Evolutionary conservation across 495 filamentous ascomycete species (phyloP), one percentile per base, ranked within the genome.

Genomic region (Penicillium pancosmium): DNA sequence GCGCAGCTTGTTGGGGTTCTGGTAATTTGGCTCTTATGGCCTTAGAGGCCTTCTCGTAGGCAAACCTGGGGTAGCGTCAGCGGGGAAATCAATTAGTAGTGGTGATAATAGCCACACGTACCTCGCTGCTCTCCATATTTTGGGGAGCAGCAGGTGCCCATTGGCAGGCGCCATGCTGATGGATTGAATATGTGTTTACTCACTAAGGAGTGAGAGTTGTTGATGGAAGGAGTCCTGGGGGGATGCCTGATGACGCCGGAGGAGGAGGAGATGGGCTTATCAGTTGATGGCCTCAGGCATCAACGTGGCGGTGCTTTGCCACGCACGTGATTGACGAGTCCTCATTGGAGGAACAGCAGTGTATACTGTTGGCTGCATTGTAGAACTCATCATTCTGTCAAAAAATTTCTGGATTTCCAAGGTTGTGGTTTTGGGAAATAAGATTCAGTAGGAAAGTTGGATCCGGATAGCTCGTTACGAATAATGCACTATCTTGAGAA

Each of bases 111-210:
- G 34, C 2, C 21, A 13, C 8, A 66, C 78, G 70, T 76, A 86
- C 84, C 75, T 84, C 64, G 89, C 76, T 61, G 82, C 79, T 75
- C 86, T 86, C 80, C 89, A 76, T 61, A 88, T 78, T 63, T 88
- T 86, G 60, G 88, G 84, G 59, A 88, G 85, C 82, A 86, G 82
- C 67, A 91, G 80, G 75, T 86, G 87, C 76, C 86, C 87, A 64
- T 72, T 78, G 38, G 85, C 80, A 75, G 88, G 79, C 69, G 80
- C 80, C 89, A 92, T 92, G 59, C 66, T 78, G 73, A 73, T 50
- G 31, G 52, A 62, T 61, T 40, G 52, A 54, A 52, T 18, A 52
- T 33, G 51, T 33, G 46, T 46, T 25, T 46, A 49, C 54, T 54
- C 56, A 61, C 60, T 68, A 65, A 61, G 56, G 60, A 59, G 68